Base-by-base conservation (phyloP, 116 monocot genomes). In the Cymodocea nodosa region DNA sequence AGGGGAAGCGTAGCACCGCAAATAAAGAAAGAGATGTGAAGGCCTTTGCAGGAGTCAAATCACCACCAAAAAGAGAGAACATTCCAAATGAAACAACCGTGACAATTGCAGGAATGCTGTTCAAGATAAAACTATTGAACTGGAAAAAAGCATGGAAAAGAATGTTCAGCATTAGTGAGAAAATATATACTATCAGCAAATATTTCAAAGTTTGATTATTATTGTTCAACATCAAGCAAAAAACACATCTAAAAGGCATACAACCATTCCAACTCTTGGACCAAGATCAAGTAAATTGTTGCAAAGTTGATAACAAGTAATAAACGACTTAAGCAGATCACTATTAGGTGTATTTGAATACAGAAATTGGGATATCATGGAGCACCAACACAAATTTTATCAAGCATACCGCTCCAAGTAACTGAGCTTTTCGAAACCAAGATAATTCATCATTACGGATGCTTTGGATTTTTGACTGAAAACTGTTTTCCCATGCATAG, bases 401-500 rank as follows among this genome's bases (percentile, higher is more conserved):
- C 20, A 35, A 0, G 23, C 78, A 17, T 83, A 98, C 98, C 73
- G 92, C 89, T 52, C 80, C 82, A 59, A 92, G 72, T 22, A 89
- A 56, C 56, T 98, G 98, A 69, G 86, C 74, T 14, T 67, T 92
- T 24, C 92, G 84, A 48, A 84, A 98, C 98, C 98, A 98, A 51
- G 82, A 98, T 60, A 98, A 77, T 55, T 98, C 98, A 77, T 98
- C 89, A 82, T 89, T 70, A 48, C 98, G 83, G 74, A 98, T 81
- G 69, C 18, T 82, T 75, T 98, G 92, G 44, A 98, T 77, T 78
- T 92, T 92, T 52, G 82, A 84, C 62, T 98, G 89, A 77, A 98
- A 98, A 67, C 98, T 98, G 50, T 77, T 68, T 71, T 98, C 98
- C 98, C 98, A 98, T 62, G 92, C 98, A 78, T 98, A 98, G 72